Conservation (phyloP, 257 asterid species). For the Linaria vulgaris region DNA sequence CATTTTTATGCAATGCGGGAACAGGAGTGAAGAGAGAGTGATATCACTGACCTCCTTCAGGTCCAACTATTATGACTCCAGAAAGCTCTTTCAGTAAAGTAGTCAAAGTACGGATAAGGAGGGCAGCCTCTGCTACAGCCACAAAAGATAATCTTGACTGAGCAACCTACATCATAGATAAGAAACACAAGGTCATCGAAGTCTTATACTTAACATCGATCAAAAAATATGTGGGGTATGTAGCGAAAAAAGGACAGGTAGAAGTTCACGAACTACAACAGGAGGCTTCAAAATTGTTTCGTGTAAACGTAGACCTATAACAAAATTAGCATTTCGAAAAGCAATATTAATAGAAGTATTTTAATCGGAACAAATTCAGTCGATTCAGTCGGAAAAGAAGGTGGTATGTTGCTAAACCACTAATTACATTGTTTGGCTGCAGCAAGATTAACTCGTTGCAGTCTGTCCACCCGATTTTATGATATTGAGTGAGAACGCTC, state of each 20-base stretch:
- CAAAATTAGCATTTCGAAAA: conserved; percentile 15
- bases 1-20: conserved; percentile 9
- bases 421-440: conserved; percentile 82
- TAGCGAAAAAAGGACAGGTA: conserved; percentile 56
- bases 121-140: conserved; percentile 83
- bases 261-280: conserved; percentile 47
- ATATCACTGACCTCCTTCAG: conserved; percentile 88
- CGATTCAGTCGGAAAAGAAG: not conserved
- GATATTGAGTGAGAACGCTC: conserved; percentile 73
- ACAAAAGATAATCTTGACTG: conserved; percentile 64
- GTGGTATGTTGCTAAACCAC: not conserved
- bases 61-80: conserved; percentile 86
- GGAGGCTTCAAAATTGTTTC: conserved; percentile 85
- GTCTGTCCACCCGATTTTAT: conserved; percentile 79
- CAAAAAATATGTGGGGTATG: not conserved
- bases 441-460: conserved; percentile 80
- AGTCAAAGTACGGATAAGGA: conserved; percentile 56
- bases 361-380: conserved; percentile 14
- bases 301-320: conserved; percentile 84
- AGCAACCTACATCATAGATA: conserved; percentile 48
- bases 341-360: conserved; percentile 7
- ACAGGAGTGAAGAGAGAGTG: not conserved
- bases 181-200: conserved; percentile 8
- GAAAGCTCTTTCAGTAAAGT: conserved; percentile 41
- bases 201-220: not conserved